These are phyloP conservation scores for Aegilops speltoides DNA, from an alignment of 176 grass and related monocot genomes.

Conservation along the genomic window DNA sequence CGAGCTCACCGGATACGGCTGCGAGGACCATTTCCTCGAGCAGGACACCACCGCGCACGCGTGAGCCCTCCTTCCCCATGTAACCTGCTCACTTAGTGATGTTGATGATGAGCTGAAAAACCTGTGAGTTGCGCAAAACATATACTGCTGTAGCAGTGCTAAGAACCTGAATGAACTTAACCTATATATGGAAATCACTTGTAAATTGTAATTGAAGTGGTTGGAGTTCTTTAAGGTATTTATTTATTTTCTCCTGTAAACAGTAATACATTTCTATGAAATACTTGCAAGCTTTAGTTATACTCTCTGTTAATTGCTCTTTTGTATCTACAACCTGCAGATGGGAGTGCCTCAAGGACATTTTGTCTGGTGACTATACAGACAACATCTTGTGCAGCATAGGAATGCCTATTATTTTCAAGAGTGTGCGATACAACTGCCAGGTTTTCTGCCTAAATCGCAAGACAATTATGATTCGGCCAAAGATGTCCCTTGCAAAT, in stretches of 20 bases:
- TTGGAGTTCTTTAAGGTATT: not conserved
- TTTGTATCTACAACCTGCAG: constrained; percentile 33
- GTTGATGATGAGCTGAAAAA: not conserved
- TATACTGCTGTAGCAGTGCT: not conserved
- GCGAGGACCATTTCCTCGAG: constrained; percentile 97
- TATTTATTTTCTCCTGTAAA: not conserved
- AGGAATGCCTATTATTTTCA: constrained; percentile 91
- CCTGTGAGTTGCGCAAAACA: not conserved
- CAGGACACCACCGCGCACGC: constrained; percentile 79
- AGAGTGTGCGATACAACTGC: constrained; percentile 89
- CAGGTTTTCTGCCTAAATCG: constrained; percentile 92
- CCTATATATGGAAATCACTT: not conserved
- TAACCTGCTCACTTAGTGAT: not conserved
- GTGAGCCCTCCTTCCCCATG: constrained; percentile 37
- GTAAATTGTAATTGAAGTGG: not conserved
- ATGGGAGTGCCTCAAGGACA: constrained; percentile 91
- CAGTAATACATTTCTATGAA: not conserved
- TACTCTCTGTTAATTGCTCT: not conserved
- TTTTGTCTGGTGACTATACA: constrained; percentile 74
- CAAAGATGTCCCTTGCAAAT: constrained; percentile 92
- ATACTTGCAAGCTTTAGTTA: not conserved
- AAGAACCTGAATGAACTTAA: not conserved
- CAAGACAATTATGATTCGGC: constrained; percentile 90
- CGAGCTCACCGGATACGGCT: constrained; percentile 92
- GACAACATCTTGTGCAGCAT: constrained; percentile 88